Percentiles rank a stretch among this genome's conserved stretches.
Evolutionary conservation across 2,329 filamentous ascomycete species (phyloP).

Genomic region (Talaromyces sp.): DNA sequence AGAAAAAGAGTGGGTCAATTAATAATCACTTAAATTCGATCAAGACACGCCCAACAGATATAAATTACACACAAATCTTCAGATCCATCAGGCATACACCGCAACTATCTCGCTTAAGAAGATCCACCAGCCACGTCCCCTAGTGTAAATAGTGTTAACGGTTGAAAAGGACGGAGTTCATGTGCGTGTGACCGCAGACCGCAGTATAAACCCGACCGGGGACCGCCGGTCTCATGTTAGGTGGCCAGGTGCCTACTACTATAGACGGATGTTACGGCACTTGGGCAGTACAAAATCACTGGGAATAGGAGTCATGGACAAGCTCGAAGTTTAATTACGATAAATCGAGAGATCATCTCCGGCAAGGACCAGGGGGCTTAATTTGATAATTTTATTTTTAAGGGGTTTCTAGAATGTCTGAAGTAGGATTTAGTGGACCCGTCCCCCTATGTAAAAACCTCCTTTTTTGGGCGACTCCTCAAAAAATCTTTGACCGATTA

Average conservation of each 20-base stretch:
- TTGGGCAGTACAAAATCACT: too few species aligned
- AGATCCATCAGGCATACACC: constrained; percentile 16
- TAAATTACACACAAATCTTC: constrained; percentile 2
- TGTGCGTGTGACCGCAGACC: constrained; percentile 37
- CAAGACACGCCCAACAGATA: neutral
- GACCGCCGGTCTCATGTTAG: neutral
- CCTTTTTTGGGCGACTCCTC: too few species aligned
- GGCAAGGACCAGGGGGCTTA: too few species aligned
- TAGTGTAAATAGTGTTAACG: neutral
- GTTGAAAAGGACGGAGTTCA: too few species aligned
- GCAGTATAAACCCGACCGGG: constrained; percentile 11
- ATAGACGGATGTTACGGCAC: neutral
- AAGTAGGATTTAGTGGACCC: too few species aligned
- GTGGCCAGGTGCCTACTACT: neutral
- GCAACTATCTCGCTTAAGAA: constrained; percentile 22
- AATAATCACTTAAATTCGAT: constrained; percentile 2
- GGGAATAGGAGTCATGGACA: too few species aligned
- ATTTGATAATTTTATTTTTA: too few species aligned
- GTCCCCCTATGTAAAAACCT: too few species aligned
- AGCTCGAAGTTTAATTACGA: too few species aligned
- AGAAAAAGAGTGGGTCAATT: neutral
- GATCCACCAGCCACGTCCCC: constrained; percentile 22
- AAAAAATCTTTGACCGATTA: neutral
- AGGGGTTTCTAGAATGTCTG: neutral
- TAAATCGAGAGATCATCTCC: too few species aligned